These are phyloP conservation scores for Penicillium sp. DNA, from an alignment of 2,329 filamentous ascomycete species.

Conservation along the genomic window DNA sequence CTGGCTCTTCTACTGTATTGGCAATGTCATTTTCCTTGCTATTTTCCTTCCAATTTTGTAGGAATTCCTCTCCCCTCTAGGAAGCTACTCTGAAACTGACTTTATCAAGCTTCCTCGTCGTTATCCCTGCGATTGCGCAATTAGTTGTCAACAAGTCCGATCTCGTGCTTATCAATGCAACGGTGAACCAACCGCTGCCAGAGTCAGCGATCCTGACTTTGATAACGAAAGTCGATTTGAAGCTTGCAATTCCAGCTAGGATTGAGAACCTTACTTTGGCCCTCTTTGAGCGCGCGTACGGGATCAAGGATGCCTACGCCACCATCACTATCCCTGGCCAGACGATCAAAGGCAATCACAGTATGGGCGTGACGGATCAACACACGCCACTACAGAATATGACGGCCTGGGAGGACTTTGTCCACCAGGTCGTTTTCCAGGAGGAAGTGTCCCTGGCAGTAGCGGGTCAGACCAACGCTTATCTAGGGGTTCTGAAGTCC, in stretches of 20 bases:
- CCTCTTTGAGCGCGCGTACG: slow-evolving; percentile 16
- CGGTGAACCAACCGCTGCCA: slow-evolving; percentile 19
- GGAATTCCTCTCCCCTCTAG: slow-evolving; percentile 20
- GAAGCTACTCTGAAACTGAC: neutral
- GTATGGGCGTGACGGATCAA: slow-evolving; percentile 11
- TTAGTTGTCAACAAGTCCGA: slow-evolving; percentile 45
- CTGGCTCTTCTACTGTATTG: slow-evolving; percentile 49
- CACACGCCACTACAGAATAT: slow-evolving; percentile 14
- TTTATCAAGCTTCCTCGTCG: slow-evolving; percentile 45
- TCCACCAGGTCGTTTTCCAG: slow-evolving; percentile 15
- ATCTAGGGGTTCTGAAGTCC: slow-evolving; percentile 21
- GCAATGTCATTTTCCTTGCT: slow-evolving; percentile 42
- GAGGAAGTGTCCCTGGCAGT: slow-evolving; percentile 16
- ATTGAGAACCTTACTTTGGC: slow-evolving; percentile 20
- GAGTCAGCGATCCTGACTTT: slow-evolving; percentile 22
- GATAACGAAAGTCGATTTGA: slow-evolving; percentile 19
- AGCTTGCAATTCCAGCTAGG: slow-evolving; percentile 17
- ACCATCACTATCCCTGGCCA: slow-evolving; percentile 19
- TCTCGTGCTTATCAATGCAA: slow-evolving; percentile 37
- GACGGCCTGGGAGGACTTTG: slow-evolving; percentile 18
- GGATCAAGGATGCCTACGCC: slow-evolving; percentile 16
- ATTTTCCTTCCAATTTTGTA: slow-evolving; percentile 52
- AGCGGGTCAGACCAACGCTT: slow-evolving; percentile 15
- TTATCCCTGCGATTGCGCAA: slow-evolving; percentile 51
- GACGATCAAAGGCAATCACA: slow-evolving; percentile 24